Evolutionary conservation across 192 early-diverging fungal species (phyloP), one percentile per base, ranked within the genome.

Genomic region (Obelidium mucronatum): DNA sequence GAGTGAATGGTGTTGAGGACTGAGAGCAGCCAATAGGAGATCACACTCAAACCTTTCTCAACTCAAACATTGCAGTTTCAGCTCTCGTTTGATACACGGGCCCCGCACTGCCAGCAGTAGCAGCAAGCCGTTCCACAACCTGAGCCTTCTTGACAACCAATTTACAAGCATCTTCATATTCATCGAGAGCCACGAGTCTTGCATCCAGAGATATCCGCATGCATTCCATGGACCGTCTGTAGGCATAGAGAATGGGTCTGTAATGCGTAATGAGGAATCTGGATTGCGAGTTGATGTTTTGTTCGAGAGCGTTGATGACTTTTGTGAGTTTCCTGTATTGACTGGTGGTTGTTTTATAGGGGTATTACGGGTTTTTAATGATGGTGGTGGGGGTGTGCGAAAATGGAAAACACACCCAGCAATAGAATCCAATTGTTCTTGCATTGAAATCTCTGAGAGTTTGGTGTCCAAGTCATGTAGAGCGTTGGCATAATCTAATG

Each of bases 121-220:
- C 44, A n/a, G n/a, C n/a, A n/a, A n/a, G n/a, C 65, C 63, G 34
- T 30, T 86, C 85, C 22, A 86, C 62, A 3, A 31, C 65, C 59
- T 68, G 55, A 8, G 77, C 17, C 64, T 70, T 73, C 54, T 81
- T 80, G 44, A 77, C 74, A 2, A 79, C 83, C 2, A 37, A 52
- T 77, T 83, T 83, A 54, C 82, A 83, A 11, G 79, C 76, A 22
- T 44, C 54, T 51, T 83, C 82, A 65, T 84, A 86, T 35, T 68
- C 78, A 17, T 48, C 65, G 34, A 86, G 58, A 15, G 58, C 51
- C 3, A 58, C 52, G 0, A 78, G 17, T 1, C 85, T 80, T 37
- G 82, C 56, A 17, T 80, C 69, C 2, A 86, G 77, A 22, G 82
- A n/a, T 6, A 58, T 35, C n/a, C 31, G 22, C 54, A 72, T 58